Percentiles rank a stretch among this genome's conserved stretches.
Evolutionary conservation across 495 filamentous ascomycete species (phyloP).

Genomic region (Aspergillus bertholletiae): DNA sequence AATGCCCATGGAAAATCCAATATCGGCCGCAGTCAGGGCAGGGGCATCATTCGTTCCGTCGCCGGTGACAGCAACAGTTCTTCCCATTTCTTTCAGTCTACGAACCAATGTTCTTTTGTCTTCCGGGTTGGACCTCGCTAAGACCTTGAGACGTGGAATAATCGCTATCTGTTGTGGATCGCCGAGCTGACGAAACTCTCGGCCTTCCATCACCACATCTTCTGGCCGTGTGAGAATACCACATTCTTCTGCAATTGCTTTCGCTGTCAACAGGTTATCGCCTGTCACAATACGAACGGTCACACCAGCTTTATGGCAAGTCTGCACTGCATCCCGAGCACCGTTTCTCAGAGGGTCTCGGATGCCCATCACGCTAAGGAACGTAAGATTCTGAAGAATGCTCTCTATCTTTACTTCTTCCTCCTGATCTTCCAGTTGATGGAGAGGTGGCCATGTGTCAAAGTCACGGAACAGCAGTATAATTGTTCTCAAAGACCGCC

Average conservation of each 20-base stretch:
- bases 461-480: slow-evolving; percentile 52
- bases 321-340: slow-evolving; percentile 62
- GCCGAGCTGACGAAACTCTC: neutral
- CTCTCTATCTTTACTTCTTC: slow-evolving; percentile 42
- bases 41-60: slow-evolving; percentile 93
- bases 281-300: slow-evolving; percentile 75
- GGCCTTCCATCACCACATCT: slow-evolving; percentile 50
- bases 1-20: slow-evolving; percentile 66
- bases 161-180: slow-evolving; percentile 52
- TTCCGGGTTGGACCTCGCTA: slow-evolving; percentile 62
- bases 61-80: slow-evolving; percentile 89
- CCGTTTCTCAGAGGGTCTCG: slow-evolving; percentile 58
- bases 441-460: slow-evolving; percentile 46
- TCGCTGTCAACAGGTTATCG: slow-evolving; percentile 70
- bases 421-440: slow-evolving; percentile 37
- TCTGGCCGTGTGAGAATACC: slow-evolving; percentile 62
- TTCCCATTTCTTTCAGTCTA: slow-evolving; percentile 66
- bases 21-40: slow-evolving; percentile 83
- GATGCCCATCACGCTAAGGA: slow-evolving; percentile 51
- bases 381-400: slow-evolving; percentile 47
- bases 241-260: slow-evolving; percentile 70
- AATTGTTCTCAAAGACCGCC: slow-evolving; percentile 38
- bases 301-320: slow-evolving; percentile 68
- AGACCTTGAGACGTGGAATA: slow-evolving; percentile 57
- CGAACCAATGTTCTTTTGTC: slow-evolving; percentile 70